Percentiles rank a stretch among this genome's conserved stretches.
phyloP scores from a whole-genome alignment of 2,329 filamentous ascomycete genomes.

The Akanthomyces lecanii region DNA sequence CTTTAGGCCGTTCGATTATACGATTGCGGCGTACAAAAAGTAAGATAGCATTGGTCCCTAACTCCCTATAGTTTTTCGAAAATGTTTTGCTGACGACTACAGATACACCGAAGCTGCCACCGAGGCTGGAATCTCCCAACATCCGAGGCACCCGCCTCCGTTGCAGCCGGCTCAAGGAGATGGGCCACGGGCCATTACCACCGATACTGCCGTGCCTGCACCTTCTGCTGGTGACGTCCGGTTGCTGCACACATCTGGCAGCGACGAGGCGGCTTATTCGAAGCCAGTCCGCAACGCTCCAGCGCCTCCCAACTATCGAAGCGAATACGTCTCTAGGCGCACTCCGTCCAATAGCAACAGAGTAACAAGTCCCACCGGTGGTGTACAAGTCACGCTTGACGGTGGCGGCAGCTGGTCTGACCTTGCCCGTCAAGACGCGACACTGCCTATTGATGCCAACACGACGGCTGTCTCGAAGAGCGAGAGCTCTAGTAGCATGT shows the following conservation, averaged over 20 bases:
- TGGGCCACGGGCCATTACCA: slow-evolving; percentile 46
- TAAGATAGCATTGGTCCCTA: slow-evolving; percentile 45
- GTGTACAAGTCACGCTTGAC: slow-evolving; percentile 86
- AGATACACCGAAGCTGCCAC: slow-evolving; percentile 15
- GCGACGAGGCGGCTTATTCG: slow-evolving; percentile 7
- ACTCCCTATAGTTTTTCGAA: slow-evolving; percentile 27
- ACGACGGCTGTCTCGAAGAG: slow-evolving; percentile 48
- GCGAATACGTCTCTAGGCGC: slow-evolving; percentile 41
- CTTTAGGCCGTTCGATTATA: slow-evolving; percentile 96
- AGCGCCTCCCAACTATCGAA: slow-evolving; percentile 44
- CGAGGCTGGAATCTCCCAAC: slow-evolving; percentile 6
- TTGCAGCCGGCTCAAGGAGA: slow-evolving; percentile 15
- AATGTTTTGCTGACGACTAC: background rate
- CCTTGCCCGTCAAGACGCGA: slow-evolving; percentile 77
- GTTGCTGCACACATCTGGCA: background rate
- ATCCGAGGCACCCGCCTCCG: background rate
- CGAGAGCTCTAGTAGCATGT: slow-evolving; percentile 68
- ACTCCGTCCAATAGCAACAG: slow-evolving; percentile 59
- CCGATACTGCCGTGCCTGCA: slow-evolving; percentile 44
- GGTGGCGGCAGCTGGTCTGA: slow-evolving; percentile 89
- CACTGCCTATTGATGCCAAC: slow-evolving; percentile 63
- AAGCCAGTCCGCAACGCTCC: slow-evolving; percentile 29
- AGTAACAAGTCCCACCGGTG: slow-evolving; percentile 73
- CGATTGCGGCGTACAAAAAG: slow-evolving; percentile 71
- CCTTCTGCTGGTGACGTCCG: slow-evolving; percentile 25